Base-by-base conservation (phyloP, 176 grass and related monocot genomes). In the Juncus effusus region DNA sequence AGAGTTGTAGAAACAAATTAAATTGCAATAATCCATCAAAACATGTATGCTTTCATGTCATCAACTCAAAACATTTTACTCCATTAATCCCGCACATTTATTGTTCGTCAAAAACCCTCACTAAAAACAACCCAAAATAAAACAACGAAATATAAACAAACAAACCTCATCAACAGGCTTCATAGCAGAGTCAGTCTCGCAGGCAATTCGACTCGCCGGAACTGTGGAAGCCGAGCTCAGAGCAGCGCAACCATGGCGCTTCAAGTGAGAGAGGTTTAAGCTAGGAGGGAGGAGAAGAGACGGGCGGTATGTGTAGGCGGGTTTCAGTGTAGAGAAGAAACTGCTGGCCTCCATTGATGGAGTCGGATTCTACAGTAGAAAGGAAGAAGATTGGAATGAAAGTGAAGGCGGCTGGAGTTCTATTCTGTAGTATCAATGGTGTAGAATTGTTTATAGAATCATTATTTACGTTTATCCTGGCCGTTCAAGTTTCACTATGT, bases 311-410 rank as follows among this genome's bases (percentile, higher is more conserved):
- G 38, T 39, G 15, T 36, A 72, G 58, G 14, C 38, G 54, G 52
- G 51, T 44, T 9, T 72, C 9, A 56, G 3, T 7, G 67, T 38
- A 58, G 16, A 38, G 38, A 16, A 38, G 38, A 72, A 72, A 59
- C n/a, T 36, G 38, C 14, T 41, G 7, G 69, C 69, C 69, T 72
- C 69, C 69, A 72, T 66, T 53, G 47, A 28, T 69, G 8, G 11
- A 51, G 45, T 36, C 36, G 5, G 4, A 64, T 64, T 57, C 54
- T 13, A 12, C 54, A 3, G n/a, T 6, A 47, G 44, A 47, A 47
- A 9, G 44, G 44, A 28, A 28, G 19, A 28, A 28, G 19, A 28
- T 47, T 47, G 44, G 44, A 47, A 9, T 5, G 44, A 47, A 47
- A 47, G 44, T 47, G 44, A 47, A 47, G 44, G 44, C 44, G 44